Evolutionary conservation across 2,329 filamentous ascomycete genomes (phyloP), one percentile per base, ranked within the genome.

Genomic region (Paraconiothyrium sp.): DNA sequence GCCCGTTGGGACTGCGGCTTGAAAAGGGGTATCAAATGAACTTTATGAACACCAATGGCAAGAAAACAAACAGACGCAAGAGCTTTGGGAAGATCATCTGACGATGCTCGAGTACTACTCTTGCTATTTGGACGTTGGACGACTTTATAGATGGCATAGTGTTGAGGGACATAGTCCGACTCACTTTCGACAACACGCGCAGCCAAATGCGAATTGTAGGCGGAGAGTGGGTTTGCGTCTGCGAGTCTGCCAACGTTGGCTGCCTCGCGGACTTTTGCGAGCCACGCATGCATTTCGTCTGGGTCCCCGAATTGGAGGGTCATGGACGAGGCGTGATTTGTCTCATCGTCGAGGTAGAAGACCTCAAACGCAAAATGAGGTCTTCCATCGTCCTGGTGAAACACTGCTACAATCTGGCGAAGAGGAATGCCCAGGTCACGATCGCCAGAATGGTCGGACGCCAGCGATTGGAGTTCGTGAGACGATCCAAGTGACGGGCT

Each of bases 61-160:
- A 92, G 82, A 72, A 91, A 91, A 76, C 87, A 91, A 27, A 90
- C 85, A 10, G 85, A 87, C 10, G 88, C 87, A 43, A 85, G 84
- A 32, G 89, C 77, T 70, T 91, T 91, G 52, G 87, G 83, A 47
- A 91, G 75, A 67, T 92, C 89, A 61, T 92, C 90, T 16, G 86
- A 85, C 8, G 89, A 90, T 3, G 87, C 84, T 57, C 86, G 81
- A 37, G 82, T 81, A 35, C 80, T 79, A 20, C 83, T 81, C 76
- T 89, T 89, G 66, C 82, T 81, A 13, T 83, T 78, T n/a, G 85
- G 83, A 63, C 89, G 85, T 70, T 89, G 86, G 30, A 91, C 87
- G 9, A 90, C 88, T 63, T 89, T 87, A 79, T 89, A 92, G 68
- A 92, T 86, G 64, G 86, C 85, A 74, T 91, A 91, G 64, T 87